Base-by-base conservation (phyloP, 306 rosid species). In the Hippophae rhamnoides region DNA sequence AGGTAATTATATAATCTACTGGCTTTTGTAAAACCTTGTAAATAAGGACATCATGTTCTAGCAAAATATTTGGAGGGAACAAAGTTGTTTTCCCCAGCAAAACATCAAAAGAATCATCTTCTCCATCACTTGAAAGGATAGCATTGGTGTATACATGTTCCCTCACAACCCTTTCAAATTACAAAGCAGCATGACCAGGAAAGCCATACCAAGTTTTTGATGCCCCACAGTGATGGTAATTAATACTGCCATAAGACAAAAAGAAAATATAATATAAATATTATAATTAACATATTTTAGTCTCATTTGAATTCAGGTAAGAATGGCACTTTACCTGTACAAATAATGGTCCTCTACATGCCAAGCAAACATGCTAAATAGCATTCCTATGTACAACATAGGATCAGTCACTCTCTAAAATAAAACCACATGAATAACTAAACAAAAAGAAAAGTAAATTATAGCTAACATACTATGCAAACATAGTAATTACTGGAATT, bases 341-440 rank as follows among this genome's bases (percentile, higher is more conserved):
- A 93, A 65, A 72, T 77, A 93, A 77, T 89, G 97, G 78, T 93
- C 99, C 70, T 93, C 97, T 70, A 88, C 99, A 13, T 93, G 97
- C 99, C 99, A 93, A 44, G 97, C 99, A 80, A 93, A 93, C 84
- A 93, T 72, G 57, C 99, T 93, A 65, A 93, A 93, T 49, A 93
- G 77, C 97, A 93, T 93, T 66, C 97, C 97, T 71, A 93, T 82
- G 83, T 93, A 88, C 18, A 93, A 79, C 99, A 93, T 93, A 43
- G 99, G 97, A 68, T 86, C 99, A 2, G 97, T 88, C 45, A 93
- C 95, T 58, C 99, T 97, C 97, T 93, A 81, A 57, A 71, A 84
- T 49, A 67, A 55, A 79, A 10, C 54, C 78, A 69, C 11, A n/a
- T 52, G 5, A 62, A 66, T 45, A 66, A 58, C 57, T 31, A 63